Conservation (phyloP, 352 stramenopile genomes). For the Thraustochytrium striatum region DNA sequence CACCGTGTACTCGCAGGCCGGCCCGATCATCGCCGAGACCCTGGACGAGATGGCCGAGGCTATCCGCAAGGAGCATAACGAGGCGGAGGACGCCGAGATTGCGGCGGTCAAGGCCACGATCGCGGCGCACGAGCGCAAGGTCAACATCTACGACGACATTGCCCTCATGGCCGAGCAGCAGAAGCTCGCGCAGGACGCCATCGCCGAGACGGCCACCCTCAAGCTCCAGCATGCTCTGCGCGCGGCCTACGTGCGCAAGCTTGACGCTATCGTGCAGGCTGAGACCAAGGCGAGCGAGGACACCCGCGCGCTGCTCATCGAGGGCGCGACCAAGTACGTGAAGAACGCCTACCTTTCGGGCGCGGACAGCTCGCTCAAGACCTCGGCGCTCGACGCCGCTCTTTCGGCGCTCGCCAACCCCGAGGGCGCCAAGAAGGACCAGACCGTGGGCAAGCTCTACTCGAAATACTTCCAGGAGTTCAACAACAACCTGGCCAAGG, state of each 20-base stretch:
- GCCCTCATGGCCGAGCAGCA: constrained; percentile 1
- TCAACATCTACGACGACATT: constrained; percentile 14
- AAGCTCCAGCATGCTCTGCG: neutral
- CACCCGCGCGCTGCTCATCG: constrained; percentile 4
- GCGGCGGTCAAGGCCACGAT: constrained; percentile 24
- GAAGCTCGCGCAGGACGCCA: neutral
- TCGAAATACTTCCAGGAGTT: constrained; percentile 11
- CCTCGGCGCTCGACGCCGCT: constrained; percentile 22
- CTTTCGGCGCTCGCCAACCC: constrained; percentile 38
- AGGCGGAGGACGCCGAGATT: constrained; percentile 24
- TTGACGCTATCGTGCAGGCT: constrained; percentile 12
- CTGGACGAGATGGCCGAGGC: constrained; percentile 33
- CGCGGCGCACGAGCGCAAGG: constrained; percentile 38
- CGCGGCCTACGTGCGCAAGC: neutral
- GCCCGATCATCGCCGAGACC: constrained; percentile 45
- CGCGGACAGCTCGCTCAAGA: constrained; percentile 10
- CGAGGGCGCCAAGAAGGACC: constrained; percentile 32
- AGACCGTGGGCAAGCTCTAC: constrained; percentile 14
- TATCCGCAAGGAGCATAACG: neutral
- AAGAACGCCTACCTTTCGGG: constrained; percentile 3
- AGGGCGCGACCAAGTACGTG: neutral
- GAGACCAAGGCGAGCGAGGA: constrained; percentile 9
- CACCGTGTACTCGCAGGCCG: constrained; percentile 46
- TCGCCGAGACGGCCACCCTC: constrained; percentile 2
- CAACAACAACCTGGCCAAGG: neutral